phyloP scores from a whole-genome alignment of 192 early-diverging fungal genomes.

The Backusella circina region DNA sequence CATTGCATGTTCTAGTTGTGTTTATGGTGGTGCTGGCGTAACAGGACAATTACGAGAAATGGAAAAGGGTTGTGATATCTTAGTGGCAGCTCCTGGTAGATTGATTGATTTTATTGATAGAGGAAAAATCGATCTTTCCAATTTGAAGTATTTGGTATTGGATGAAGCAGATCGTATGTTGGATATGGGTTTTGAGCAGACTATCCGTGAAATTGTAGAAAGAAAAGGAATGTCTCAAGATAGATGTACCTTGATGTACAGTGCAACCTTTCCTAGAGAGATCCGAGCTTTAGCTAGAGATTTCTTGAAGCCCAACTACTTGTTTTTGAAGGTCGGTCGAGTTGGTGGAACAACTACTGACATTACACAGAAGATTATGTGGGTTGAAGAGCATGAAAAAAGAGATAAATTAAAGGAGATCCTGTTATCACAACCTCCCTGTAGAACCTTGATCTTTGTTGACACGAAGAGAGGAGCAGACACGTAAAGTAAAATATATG shows the following conservation, averaged over 20 bases:
- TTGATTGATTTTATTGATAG: constrained; percentile 65
- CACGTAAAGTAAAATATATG: constrained; percentile 21
- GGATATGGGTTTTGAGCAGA: constrained; percentile 90
- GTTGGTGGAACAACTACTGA: constrained; percentile 59
- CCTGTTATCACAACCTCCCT: constrained; percentile 42
- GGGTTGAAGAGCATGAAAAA: constrained; percentile 30
- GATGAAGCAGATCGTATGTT: constrained; percentile 94
- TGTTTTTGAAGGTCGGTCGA: constrained; percentile 66
- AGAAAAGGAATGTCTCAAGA: constrained; percentile 26
- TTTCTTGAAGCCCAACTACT: constrained; percentile 57
- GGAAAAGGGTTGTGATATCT: constrained; percentile 63
- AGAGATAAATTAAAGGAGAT: constrained; percentile 44
- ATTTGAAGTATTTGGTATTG: constrained; percentile 67
- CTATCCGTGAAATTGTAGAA: constrained; percentile 60
- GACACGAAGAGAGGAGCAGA: constrained; percentile 82
- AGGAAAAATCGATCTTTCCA: constrained; percentile 40
- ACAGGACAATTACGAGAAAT: constrained; percentile 48
- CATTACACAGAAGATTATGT: constrained; percentile 60
- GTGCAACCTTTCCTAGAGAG: constrained; percentile 78
- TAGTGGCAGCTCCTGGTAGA: constrained; percentile 95
- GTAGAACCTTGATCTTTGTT: constrained; percentile 77
- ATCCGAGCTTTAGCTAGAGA: constrained; percentile 65
- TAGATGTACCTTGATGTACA: constrained; percentile 88
- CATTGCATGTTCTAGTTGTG: constrained; percentile 1
- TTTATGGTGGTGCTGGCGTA: constrained; percentile 64